Evolutionary conservation across 345 rosid genomes (phyloP).

Genomic region (Raphanus sativus): DNA sequence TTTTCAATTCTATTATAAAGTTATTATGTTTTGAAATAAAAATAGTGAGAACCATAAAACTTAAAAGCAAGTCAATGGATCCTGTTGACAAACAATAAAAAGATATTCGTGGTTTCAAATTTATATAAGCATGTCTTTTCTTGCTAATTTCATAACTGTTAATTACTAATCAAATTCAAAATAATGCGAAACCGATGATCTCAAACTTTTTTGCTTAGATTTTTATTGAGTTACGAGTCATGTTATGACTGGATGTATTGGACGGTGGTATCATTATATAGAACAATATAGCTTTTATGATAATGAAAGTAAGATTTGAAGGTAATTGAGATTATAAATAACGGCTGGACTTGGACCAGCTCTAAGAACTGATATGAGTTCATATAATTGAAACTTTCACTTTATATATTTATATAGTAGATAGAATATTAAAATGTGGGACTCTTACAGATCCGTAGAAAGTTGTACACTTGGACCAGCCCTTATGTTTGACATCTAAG

Average conservation of each 20-base stretch:
- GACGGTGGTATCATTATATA: slow-evolving; percentile 31
- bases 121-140: not conserved
- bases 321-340: slow-evolving; percentile 6
- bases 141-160: too few relatives aligned
- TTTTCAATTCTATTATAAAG: too few relatives aligned
- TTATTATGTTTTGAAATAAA: too few relatives aligned
- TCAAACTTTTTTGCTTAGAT: not conserved
- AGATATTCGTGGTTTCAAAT: not conserved
- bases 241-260: slow-evolving; percentile 16
- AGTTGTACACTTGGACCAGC: slow-evolving; percentile 11
- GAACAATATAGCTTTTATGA: slow-evolving; percentile 2
- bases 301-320: slow-evolving; percentile 2
- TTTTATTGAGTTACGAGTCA: not conserved
- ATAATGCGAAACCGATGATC: not conserved
- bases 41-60: too few relatives aligned
- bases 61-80: not conserved
- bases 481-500: slow-evolving; percentile 16
- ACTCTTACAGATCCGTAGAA: slow-evolving; percentile 5
- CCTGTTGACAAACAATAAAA: not conserved
- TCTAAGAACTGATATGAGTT: slow-evolving; percentile 1
- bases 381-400: not conserved
- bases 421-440: not conserved
- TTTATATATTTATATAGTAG: too few relatives aligned
- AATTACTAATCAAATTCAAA: not conserved
- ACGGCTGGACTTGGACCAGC: slow-evolving; percentile 33